These are phyloP conservation scores for Leccinum imitatum DNA, from an alignment of 768 basidiomycete genomes.

Conservation along the genomic window DNA sequence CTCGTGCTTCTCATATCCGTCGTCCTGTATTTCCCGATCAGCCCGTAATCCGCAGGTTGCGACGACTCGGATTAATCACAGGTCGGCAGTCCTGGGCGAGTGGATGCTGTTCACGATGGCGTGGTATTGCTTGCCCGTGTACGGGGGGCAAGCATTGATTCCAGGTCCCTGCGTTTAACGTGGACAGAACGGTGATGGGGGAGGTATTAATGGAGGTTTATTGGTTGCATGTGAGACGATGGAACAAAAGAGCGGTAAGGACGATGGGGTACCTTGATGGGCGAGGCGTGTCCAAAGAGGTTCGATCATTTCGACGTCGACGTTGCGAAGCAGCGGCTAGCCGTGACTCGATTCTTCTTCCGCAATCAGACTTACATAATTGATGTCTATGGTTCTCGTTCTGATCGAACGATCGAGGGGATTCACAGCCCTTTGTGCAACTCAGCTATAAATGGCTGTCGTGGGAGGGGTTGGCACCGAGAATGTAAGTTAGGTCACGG, in stretches of 20 bases:
- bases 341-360: background rate
- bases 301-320: background rate
- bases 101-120: no score
- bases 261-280: background rate
- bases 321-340: background rate
- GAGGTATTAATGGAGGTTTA: no score
- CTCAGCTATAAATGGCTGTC: background rate
- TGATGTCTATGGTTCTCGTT: background rate
- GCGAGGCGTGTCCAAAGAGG: background rate
- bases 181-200: no score
- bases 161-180: no score
- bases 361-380: background rate
- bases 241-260: background rate
- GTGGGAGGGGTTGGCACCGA: background rate
- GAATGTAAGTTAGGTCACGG: background rate
- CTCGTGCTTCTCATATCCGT: no score
- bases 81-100: no score
- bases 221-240: background rate
- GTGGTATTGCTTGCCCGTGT: no score
- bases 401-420: background rate
- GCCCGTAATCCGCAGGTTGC: no score
- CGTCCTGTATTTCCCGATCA: no score
- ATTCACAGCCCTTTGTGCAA: background rate
- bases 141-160: no score
- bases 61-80: no score